Conservation (phyloP, 148 eudicot genomes). For the Beta vulgaris region DNA sequence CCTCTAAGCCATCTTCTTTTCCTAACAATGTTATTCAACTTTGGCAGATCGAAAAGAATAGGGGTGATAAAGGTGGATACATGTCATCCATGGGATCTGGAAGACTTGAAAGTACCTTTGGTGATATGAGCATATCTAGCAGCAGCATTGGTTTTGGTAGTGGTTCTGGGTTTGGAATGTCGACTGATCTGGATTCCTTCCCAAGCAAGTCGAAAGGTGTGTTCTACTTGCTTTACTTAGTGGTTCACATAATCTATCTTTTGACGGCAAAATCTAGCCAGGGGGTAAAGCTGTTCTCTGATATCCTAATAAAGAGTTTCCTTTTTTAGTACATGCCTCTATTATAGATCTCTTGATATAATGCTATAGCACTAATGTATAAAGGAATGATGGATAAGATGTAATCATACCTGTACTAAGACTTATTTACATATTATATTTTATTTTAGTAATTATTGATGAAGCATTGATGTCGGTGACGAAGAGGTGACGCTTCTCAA, state of each 20-base stretch:
- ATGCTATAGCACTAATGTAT: no score
- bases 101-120: constrained; percentile 60
- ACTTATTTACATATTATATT: no score
- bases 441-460: no score
- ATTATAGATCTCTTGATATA: no score
- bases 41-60: constrained; percentile 70
- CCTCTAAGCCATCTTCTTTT: background rate
- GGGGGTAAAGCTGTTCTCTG: background rate
- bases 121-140: constrained; percentile 60
- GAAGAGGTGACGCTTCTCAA: no score
- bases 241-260: background rate
- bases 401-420: no score
- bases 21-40: background rate
- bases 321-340: no score
- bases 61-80: constrained; percentile 66
- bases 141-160: constrained; percentile 69
- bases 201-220: constrained; percentile 83
- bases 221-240: constrained; percentile 16
- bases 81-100: constrained; percentile 80
- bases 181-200: constrained; percentile 64
- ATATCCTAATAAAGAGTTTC: no score
- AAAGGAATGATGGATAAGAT: no score
- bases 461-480: no score
- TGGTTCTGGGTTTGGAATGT: constrained; percentile 70
- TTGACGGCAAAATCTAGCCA: background rate